Percentiles rank a stretch among this genome's conserved stretches.
These are phyloP conservation scores for Lactarius tabidus DNA, from an alignment of 768 basidiomycete species.

Conservation along the genomic window DNA sequence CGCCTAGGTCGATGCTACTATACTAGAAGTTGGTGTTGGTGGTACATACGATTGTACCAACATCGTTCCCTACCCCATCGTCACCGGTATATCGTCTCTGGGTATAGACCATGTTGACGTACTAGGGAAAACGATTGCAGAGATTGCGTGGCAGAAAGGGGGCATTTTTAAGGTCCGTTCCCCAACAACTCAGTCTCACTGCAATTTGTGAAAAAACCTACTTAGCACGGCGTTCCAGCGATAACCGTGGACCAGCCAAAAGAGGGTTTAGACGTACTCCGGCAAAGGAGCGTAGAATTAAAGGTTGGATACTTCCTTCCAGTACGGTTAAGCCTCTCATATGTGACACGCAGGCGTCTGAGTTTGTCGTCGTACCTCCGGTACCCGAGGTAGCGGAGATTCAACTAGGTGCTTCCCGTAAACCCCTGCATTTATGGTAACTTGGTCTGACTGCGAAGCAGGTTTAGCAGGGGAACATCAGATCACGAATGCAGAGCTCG, in stretches of 20 bases:
- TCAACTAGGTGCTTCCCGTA: slow-evolving; percentile 52
- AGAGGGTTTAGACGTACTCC: slow-evolving; percentile 66
- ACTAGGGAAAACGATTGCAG: slow-evolving; percentile 79
- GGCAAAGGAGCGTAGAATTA: slow-evolving; percentile 57
- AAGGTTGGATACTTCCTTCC: slow-evolving; percentile 42
- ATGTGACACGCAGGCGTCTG: slow-evolving; percentile 47
- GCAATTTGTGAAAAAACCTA: background rate
- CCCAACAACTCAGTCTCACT: background rate
- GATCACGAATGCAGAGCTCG: slow-evolving; percentile 80
- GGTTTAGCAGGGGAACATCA: slow-evolving; percentile 89
- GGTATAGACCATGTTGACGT: slow-evolving; percentile 90
- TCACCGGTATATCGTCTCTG: slow-evolving; percentile 84
- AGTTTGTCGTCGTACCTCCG: slow-evolving; percentile 59
- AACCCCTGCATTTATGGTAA: background rate
- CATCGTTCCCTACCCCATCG: slow-evolving; percentile 85
- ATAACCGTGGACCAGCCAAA: slow-evolving; percentile 73
- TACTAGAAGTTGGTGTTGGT: slow-evolving; percentile 96
- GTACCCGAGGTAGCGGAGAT: slow-evolving; percentile 47
- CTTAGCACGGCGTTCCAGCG: slow-evolving; percentile 76
- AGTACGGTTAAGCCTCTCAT: slow-evolving; percentile 9
- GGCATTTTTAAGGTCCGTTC: slow-evolving; percentile 85
- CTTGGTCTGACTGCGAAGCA: slow-evolving; percentile 31
- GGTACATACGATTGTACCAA: slow-evolving; percentile 95
- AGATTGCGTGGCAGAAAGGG: slow-evolving; percentile 94
- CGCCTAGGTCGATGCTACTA: slow-evolving; percentile 73